Conservation (phyloP, 2,329 filamentous ascomycete genomes). For the Juglanconis sp. region DNA sequence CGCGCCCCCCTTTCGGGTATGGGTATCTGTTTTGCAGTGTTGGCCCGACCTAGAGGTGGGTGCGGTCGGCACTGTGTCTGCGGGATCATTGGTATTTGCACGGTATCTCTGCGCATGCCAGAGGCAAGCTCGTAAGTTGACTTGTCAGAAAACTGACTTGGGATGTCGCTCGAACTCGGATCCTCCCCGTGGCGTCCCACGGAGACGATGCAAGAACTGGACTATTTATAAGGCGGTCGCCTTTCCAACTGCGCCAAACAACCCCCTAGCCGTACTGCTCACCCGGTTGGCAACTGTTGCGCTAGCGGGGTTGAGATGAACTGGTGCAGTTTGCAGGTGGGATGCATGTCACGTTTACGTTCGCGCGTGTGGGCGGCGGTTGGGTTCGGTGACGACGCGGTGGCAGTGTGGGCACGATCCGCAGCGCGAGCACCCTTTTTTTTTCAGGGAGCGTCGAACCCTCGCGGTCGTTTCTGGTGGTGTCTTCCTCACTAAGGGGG, state of each 20-base stretch:
- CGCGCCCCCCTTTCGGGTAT: background rate
- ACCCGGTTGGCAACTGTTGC: background rate
- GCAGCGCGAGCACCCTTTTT: too few species aligned
- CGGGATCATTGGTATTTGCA: background rate
- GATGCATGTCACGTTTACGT: background rate
- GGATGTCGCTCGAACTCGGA: background rate
- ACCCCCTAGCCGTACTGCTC: background rate
- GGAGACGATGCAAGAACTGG: background rate
- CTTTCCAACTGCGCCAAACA: background rate
- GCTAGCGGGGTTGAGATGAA: background rate
- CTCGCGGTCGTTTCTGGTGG: too few species aligned
- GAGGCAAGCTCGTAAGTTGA: background rate
- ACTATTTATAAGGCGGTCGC: too few species aligned
- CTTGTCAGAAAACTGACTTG: background rate
- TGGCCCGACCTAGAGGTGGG: background rate
- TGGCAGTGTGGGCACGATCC: too few species aligned
- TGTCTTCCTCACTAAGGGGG: background rate
- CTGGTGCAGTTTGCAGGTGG: background rate
- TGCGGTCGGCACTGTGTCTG: background rate
- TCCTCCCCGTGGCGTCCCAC: too few species aligned
- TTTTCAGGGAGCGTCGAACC: too few species aligned
- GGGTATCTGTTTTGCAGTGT: background rate
- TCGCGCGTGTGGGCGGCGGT: background rate
- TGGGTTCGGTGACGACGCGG: too few species aligned
- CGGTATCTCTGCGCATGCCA: background rate